Percentiles rank a stretch among this genome's conserved stretches.
Evolutionary conservation across 1,139 yeast genomes (phyloP).

Genomic region (Protomyces gravidus): DNA sequence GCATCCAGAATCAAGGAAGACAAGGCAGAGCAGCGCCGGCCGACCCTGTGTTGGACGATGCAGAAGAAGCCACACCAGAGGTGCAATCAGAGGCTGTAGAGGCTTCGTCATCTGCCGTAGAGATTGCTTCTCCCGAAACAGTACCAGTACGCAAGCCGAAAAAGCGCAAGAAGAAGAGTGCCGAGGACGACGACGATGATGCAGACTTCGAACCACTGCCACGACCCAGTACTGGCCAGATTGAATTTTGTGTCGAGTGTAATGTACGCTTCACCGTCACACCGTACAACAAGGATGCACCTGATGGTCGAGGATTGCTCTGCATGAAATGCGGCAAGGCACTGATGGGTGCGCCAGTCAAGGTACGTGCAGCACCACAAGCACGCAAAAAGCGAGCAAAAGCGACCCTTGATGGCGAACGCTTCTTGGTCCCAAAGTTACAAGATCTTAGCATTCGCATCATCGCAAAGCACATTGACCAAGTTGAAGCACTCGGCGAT

Average conservation of each 20-base stretch:
- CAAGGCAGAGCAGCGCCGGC: slow-evolving; percentile 5
- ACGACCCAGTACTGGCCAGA: slow-evolving; percentile 37
- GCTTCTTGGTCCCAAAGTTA: slow-evolving; percentile 60
- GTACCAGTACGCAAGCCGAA: neutral
- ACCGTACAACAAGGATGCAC: slow-evolving; percentile 58
- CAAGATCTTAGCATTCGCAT: slow-evolving; percentile 75
- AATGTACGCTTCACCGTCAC: slow-evolving; percentile 50
- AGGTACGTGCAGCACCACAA: slow-evolving; percentile 55
- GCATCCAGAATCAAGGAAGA: slow-evolving; percentile 14
- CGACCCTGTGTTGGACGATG: neutral
- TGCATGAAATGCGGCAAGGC: slow-evolving; percentile 58
- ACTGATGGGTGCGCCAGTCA: slow-evolving; percentile 38
- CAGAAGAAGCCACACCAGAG: neutral
- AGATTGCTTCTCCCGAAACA: neutral
- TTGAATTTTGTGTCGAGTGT: slow-evolving; percentile 38
- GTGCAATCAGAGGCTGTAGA: slow-evolving; percentile 3
- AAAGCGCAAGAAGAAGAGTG: slow-evolving; percentile 28
- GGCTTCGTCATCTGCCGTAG: slow-evolving; percentile 3
- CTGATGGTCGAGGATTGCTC: slow-evolving; percentile 47
- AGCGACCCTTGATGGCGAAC: slow-evolving; percentile 71
- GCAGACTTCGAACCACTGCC: slow-evolving; percentile 35
- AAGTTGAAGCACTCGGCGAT: slow-evolving; percentile 73
- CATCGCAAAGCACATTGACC: slow-evolving; percentile 68
- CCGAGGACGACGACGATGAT: slow-evolving; percentile 32
- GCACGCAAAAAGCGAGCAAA: slow-evolving; percentile 69